A percentile compares a stretch with the other conserved stretches of the same genome.
These are phyloP conservation scores for Oldenlandia corymbosa DNA, from an alignment of 257 asterid genomes.

Conservation along the genomic window DNA sequence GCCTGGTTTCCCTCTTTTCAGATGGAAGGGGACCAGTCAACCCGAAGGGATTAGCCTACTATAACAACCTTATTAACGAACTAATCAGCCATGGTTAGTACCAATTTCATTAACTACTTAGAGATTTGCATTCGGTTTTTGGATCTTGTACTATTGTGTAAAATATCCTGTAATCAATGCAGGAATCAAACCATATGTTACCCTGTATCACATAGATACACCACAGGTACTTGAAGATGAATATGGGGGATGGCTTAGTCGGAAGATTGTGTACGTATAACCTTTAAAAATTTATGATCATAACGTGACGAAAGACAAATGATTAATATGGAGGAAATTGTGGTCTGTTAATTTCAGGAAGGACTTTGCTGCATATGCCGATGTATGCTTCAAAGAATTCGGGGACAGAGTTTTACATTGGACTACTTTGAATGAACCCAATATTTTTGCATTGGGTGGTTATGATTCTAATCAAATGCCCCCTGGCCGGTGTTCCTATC, in stretches of 20 bases:
- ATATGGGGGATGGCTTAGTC: not conserved
- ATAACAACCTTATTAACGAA: not conserved
- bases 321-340: no score
- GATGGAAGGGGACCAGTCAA: not conserved
- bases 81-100: not conserved
- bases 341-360: conserved; percentile 25
- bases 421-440: conserved; percentile 46
- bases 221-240: not conserved
- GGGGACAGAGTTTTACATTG: conserved; percentile 45
- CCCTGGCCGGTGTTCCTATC: conserved; percentile 5
- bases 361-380: conserved; percentile 39
- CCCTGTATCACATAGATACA: not conserved
- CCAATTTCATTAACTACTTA: no score
- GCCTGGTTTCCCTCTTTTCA: not conserved
- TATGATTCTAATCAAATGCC: not conserved
- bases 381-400: conserved; percentile 48
- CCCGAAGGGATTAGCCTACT: not conserved
- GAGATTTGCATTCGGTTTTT: no score
- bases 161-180: not conserved
- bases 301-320: no score
- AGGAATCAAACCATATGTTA: not conserved
- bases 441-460: conserved; percentile 19
- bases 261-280: not conserved
- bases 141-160: no score
- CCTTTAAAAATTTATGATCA: no score